phyloP scores from a whole-genome alignment of 306 rosid genomes.

The Glycyrrhiza uralensis region DNA sequence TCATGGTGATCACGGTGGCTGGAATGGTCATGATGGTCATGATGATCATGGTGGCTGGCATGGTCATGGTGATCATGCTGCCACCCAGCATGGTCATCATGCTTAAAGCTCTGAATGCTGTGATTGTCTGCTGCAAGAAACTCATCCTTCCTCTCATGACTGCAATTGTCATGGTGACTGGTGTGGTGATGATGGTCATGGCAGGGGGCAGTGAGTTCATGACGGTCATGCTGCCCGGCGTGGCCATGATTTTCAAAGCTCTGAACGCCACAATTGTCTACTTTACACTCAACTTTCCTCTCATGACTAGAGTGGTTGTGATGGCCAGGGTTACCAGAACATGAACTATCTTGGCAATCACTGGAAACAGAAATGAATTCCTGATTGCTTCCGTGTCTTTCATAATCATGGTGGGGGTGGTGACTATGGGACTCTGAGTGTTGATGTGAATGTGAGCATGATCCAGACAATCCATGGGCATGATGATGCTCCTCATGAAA shows the following conservation, averaged over 20 bases:
- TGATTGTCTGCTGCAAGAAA: slow-evolving; percentile 25
- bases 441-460: slow-evolving; percentile 54
- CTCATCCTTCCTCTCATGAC: slow-evolving; percentile 26
- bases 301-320: slow-evolving; percentile 28
- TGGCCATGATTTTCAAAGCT: slow-evolving; percentile 8
- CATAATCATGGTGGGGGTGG: slow-evolving; percentile 33
- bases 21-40: neutral
- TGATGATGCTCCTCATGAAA: slow-evolving; percentile 97
- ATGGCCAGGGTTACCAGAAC: slow-evolving; percentile 33
- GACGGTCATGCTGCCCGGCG: neutral
- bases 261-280: slow-evolving; percentile 13
- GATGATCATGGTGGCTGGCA: slow-evolving; percentile 1
- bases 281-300: slow-evolving; percentile 16
- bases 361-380: slow-evolving; percentile 38
- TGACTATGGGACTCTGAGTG: slow-evolving; percentile 34
- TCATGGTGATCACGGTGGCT: neutral
- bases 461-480: slow-evolving; percentile 80
- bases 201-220: neutral
- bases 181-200: slow-evolving; percentile 3
- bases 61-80: slow-evolving; percentile 17
- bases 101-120: slow-evolving; percentile 5
- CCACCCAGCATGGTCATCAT: neutral
- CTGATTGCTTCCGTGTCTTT: slow-evolving; percentile 35
- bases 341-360: slow-evolving; percentile 36
- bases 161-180: slow-evolving; percentile 1